Conservation (phyloP, 441 rosid genomes). For the Brassica balearica region DNA sequence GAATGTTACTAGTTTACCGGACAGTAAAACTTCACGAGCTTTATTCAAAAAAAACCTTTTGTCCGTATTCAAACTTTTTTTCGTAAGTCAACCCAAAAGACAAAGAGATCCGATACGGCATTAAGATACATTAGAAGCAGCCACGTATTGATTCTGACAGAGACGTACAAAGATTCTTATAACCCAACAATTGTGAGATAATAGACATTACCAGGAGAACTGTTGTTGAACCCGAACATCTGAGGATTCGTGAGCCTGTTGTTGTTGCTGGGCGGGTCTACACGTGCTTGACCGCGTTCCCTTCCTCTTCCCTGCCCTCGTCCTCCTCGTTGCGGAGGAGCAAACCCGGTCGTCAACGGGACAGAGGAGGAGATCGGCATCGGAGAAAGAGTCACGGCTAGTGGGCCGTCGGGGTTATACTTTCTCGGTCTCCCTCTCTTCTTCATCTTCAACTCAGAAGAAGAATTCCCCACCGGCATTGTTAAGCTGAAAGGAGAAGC, state of each 20-base stretch:
- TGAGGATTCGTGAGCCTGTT: conserved; percentile 59
- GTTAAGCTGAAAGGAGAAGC: conserved; percentile 44
- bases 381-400: conserved; percentile 57
- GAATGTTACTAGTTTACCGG: no score
- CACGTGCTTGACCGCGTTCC: conserved; percentile 32
- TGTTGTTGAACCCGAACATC: conserved; percentile 53
- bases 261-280: conserved; percentile 29
- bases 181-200: neutral
- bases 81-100: conserved; percentile 31
- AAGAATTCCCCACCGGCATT: conserved; percentile 40
- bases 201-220: conserved; percentile 28
- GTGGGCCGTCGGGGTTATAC: conserved; percentile 58
- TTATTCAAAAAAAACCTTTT: neutral
- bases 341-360: conserved; percentile 62
- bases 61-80: neutral
- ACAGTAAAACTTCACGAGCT: no score
- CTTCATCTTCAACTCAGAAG: conserved; percentile 51
- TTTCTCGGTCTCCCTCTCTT: conserved; percentile 79
- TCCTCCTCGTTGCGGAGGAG: conserved; percentile 66
- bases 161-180: conserved; percentile 6
- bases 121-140: conserved; percentile 2
- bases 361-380: conserved; percentile 77
- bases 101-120: conserved; percentile 25
- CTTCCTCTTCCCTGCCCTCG: conserved; percentile 45
- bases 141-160: conserved; percentile 18